Evolutionary conservation across 768 basidiomycete genomes (phyloP).

Genomic region (Leucocoprinus leucothites): DNA sequence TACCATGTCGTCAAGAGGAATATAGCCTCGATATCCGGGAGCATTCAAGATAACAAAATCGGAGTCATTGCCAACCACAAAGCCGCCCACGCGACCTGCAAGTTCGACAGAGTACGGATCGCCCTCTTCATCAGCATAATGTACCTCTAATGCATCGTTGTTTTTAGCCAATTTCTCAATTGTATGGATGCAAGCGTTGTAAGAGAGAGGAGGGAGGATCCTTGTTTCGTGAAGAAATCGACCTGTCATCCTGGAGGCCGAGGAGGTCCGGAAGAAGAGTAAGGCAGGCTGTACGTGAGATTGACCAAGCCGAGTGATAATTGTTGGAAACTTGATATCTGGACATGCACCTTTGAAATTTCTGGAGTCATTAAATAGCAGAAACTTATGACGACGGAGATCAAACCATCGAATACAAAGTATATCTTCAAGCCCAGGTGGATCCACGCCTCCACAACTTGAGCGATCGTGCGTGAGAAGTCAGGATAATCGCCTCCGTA

Average conservation of each 20-base stretch:
- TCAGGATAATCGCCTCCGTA: slow-evolving; percentile 79
- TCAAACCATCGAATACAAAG: slow-evolving; percentile 84
- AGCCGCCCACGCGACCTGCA: slow-evolving; percentile 69
- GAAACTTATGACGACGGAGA: slow-evolving; percentile 1
- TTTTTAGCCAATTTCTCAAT: slow-evolving; percentile 37
- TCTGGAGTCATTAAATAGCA: slow-evolving; percentile 13
- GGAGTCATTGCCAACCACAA: slow-evolving; percentile 77
- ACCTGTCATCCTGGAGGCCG: slow-evolving; percentile 54
- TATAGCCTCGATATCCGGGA: slow-evolving; percentile 75
- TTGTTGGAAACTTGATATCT: slow-evolving; percentile 67
- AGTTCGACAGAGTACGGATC: slow-evolving; percentile 85
- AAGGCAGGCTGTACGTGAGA: slow-evolving; percentile 58
- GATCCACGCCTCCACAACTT: slow-evolving; percentile 65
- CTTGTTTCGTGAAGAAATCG: slow-evolving; percentile 72
- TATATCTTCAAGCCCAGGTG: slow-evolving; percentile 58
- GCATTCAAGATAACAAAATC: slow-evolving; percentile 79
- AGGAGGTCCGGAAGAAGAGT: slow-evolving; percentile 81
- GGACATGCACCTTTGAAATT: slow-evolving; percentile 58
- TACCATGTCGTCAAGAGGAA: slow-evolving; percentile 72
- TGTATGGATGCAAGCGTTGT: slow-evolving; percentile 55
- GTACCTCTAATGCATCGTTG: slow-evolving; percentile 41
- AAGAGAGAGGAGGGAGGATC: slow-evolving; percentile 69
- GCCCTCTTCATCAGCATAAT: slow-evolving; percentile 79
- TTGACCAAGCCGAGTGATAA: slow-evolving; percentile 55
- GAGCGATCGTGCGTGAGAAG: slow-evolving; percentile 46